phyloP scores from a whole-genome alignment of 2,329 filamentous ascomycete genomes.

The Cladobotryum mycophilum region DNA sequence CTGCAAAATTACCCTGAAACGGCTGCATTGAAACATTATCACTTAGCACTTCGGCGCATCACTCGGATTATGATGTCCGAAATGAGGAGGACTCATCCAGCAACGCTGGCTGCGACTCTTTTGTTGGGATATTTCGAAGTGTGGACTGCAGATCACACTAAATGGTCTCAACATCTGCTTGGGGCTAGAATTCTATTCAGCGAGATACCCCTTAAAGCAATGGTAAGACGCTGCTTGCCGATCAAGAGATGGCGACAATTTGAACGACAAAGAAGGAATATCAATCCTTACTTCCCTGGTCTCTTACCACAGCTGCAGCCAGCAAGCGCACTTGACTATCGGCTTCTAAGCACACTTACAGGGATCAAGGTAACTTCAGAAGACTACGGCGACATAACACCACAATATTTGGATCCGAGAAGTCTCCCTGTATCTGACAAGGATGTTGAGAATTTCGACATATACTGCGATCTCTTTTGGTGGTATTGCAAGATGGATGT shows the following conservation, averaged over 20 bases:
- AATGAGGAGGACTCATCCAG: conserved; percentile 62
- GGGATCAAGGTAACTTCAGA: conserved; percentile 33
- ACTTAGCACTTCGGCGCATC: conserved; percentile 72
- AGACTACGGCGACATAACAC: conserved; percentile 30
- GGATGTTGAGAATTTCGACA: conserved; percentile 75
- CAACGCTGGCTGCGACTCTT: conserved; percentile 82
- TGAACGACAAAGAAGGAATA: not conserved
- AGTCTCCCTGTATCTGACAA: conserved; percentile 34
- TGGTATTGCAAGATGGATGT: conserved; percentile 94
- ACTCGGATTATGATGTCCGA: conserved; percentile 67
- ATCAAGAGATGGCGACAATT: conserved; percentile 42
- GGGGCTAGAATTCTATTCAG: conserved; percentile 76
- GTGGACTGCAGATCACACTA: conserved; percentile 87
- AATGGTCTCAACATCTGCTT: conserved; percentile 89
- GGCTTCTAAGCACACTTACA: conserved; percentile 35
- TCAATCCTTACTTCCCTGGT: conserved; percentile 2
- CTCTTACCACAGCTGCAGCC: conserved; percentile 16
- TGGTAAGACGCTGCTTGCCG: conserved; percentile 64
- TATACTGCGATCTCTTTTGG: conserved; percentile 84
- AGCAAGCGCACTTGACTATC: conserved; percentile 33
- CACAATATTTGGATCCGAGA: conserved; percentile 21
- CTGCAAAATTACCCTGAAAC: conserved; percentile 68
- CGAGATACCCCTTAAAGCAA: conserved; percentile 71
- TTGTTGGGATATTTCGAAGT: conserved; percentile 90
- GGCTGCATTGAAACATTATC: conserved; percentile 86